Percentiles rank a stretch among this genome's conserved stretches.
These are phyloP conservation scores for Sporothrix inflata DNA, from an alignment of 2,329 filamentous ascomycete genomes.

Conservation along the genomic window DNA sequence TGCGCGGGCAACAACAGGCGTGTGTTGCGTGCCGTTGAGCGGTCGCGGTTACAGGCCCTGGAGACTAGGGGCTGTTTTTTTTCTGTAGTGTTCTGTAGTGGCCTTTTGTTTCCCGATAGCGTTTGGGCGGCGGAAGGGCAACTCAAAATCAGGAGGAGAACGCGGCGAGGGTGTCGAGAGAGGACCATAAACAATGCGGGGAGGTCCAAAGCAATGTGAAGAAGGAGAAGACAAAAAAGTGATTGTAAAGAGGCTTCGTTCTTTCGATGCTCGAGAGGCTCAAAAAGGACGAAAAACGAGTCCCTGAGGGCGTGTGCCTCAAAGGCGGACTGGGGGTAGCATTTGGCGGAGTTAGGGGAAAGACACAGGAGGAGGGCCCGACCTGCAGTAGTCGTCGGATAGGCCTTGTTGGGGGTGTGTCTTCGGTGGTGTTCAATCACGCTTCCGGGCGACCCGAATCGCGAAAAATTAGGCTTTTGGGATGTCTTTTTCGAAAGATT, in stretches of 20 bases:
- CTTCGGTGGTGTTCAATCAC: background rate
- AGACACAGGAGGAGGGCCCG: background rate
- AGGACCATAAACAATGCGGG: background rate
- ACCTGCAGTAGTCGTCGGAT: constrained; percentile 1
- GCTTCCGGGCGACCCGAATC: constrained; percentile 5
- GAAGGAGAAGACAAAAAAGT: background rate
- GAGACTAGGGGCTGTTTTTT: constrained; percentile 17
- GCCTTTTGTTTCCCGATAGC: background rate
- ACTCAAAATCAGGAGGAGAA: background rate
- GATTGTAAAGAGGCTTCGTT: background rate
- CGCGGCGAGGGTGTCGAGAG: background rate
- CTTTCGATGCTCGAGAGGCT: background rate
- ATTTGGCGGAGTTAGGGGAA: constrained; percentile 13
- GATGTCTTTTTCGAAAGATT: background rate
- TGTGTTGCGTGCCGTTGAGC: constrained; percentile 22
- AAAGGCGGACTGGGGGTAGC: constrained; percentile 17
- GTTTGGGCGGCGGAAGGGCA: background rate
- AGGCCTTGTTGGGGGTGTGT: background rate
- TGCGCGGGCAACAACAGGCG: background rate
- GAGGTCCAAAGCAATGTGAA: background rate
- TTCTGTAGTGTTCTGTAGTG: background rate
- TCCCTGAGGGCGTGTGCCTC: constrained; percentile 15
- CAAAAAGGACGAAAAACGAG: background rate
- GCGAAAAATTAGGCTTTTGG: background rate
- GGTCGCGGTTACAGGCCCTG: constrained; percentile 24